Evolutionary conservation across 139 green algal species (phyloP), one percentile per base, ranked within the genome.

Genomic region (Chlamydomonas incerta): DNA sequence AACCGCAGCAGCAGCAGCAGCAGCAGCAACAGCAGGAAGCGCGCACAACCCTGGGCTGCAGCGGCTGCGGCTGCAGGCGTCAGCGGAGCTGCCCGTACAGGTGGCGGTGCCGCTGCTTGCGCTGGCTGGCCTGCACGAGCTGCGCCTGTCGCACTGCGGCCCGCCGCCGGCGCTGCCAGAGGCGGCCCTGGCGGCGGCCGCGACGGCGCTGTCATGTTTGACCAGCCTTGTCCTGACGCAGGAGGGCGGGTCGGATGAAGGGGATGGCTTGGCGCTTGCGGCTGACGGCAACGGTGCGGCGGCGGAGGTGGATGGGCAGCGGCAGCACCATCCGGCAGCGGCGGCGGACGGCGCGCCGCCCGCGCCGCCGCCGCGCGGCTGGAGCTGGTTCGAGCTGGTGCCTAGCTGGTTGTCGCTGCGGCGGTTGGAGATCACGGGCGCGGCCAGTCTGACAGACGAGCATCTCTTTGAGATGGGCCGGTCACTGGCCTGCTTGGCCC

Each of bases 331-430:
- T n/a, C n/a, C n/a, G 68, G 8, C 31, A 17, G 6, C 18, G 34
- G 18, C 50, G 68, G 26, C 41, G 24, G 31, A 20, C 47, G 29
- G 6, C 29, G 41, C 47, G 10, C 41, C 41, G 41, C 41, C 41
- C n/a, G n/a, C n/a, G 41, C 41, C 41, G 41, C 41, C 41, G 41
- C 41, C 6, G 6, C 41, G 41, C 41, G 41, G 41, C 5, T 50
- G 41, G 41, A 50, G 41, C 41, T 85, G 79, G 79, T 75, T 58
- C 66, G 65, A 75, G 47, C 65, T 37, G 31, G 26, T 68, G 47
- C 47, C 34, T 31, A 11, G 20, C 23, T 85, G 79, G 65, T 20
- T 10, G 1, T 20, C 21, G 10, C 26, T 85, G 17, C 47, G 33
- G 47, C 66, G 41, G 10, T 50, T 85, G 17, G 31, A 24, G 31